phyloP scores from a whole-genome alignment of 2,329 filamentous ascomycete genomes.

The Aspergillus chevalieri region DNA sequence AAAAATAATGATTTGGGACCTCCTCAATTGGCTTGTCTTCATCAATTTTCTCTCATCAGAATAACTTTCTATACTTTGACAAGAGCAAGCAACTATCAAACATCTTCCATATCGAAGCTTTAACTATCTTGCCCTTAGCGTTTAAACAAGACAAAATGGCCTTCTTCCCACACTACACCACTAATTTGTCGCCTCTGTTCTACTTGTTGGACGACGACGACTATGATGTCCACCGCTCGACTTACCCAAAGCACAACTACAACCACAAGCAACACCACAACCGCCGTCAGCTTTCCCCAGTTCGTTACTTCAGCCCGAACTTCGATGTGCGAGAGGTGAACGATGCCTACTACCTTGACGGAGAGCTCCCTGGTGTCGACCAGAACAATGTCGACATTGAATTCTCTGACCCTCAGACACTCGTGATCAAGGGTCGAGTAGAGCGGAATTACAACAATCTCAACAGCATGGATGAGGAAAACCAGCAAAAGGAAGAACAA shows the following conservation, averaged over 20 bases:
- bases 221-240: slow-evolving; percentile 30
- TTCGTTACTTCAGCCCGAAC: slow-evolving; percentile 31
- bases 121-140: slow-evolving; percentile 4
- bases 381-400: slow-evolving; percentile 42
- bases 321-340: slow-evolving; percentile 42
- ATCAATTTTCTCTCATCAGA: neutral
- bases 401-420: slow-evolving; percentile 41
- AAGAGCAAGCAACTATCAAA: neutral
- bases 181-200: slow-evolving; percentile 38
- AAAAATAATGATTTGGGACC: slow-evolving; percentile 8
- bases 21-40: slow-evolving; percentile 1
- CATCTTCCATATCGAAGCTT: neutral
- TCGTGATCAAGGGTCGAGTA: slow-evolving; percentile 38
- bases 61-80: neutral
- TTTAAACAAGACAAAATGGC: slow-evolving; percentile 27
- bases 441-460: slow-evolving; percentile 27
- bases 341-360: slow-evolving; percentile 39
- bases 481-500: slow-evolving; percentile 12
- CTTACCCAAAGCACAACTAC: slow-evolving; percentile 10
- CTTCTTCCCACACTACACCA: slow-evolving; percentile 31
- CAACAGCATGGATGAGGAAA: slow-evolving; percentile 3
- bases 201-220: slow-evolving; percentile 34
- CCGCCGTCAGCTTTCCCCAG: slow-evolving; percentile 1
- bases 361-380: slow-evolving; percentile 40
- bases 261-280: neutral